Conservation (phyloP, 1,139 yeast genomes). For the Chernovozyma aurita region DNA sequence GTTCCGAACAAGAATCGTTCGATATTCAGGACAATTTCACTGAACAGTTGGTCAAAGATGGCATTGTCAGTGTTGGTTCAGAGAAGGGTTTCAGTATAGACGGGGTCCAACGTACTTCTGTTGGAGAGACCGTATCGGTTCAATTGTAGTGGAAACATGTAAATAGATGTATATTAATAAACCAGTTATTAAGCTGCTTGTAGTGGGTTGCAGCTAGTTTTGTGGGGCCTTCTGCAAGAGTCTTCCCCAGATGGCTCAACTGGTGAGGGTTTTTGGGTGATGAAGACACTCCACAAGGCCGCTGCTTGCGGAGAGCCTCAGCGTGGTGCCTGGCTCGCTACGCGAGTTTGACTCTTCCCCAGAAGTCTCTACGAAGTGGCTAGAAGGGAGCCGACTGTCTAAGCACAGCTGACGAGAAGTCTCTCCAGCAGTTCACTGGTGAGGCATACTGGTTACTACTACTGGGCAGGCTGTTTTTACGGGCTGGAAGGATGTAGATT, state of each 20-base stretch:
- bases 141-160: not conserved
- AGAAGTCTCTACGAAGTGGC: not conserved
- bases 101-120: slow-evolving; percentile 35
- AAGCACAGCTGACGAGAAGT: too few species aligned
- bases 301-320: not conserved
- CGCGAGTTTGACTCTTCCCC: not conserved
- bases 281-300: not conserved
- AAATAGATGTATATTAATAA: too few species aligned
- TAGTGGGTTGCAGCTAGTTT: too few species aligned
- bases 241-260: not conserved
- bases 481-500: too few species aligned
- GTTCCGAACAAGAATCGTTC: slow-evolving; percentile 27
- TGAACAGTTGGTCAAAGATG: slow-evolving; percentile 11
- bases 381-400: too few species aligned
- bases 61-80: slow-evolving; percentile 42
- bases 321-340: not conserved
- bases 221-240: too few species aligned
- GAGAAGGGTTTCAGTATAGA: slow-evolving; percentile 42
- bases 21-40: not conserved
- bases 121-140: slow-evolving; percentile 31
- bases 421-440: too few species aligned
- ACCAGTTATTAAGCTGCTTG: too few species aligned
- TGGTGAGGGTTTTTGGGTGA: not conserved
- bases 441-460: too few species aligned
- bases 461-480: too few species aligned